Evolutionary conservation across 106 monocot species (phyloP).

Genomic region (Iris macrosiphon): DNA sequence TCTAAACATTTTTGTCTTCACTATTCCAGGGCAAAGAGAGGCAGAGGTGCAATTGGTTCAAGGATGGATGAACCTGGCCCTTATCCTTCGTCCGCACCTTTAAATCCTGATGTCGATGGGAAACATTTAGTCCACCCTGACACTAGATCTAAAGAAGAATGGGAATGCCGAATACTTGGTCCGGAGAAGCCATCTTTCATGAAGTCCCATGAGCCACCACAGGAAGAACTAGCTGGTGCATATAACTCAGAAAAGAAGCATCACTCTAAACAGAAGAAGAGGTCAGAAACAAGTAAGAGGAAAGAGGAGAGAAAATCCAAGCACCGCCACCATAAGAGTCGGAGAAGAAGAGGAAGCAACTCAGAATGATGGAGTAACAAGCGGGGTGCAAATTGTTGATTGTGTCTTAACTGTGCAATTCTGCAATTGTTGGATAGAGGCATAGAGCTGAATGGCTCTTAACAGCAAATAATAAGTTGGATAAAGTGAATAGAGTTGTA

Average conservation of each 20-base stretch:
- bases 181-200: constrained; percentile 57
- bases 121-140: constrained; percentile 5
- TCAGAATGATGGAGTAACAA: too few relatives aligned
- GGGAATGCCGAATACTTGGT: constrained; percentile 41
- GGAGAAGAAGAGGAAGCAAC: too few relatives aligned
- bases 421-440: too few relatives aligned
- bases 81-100: constrained; percentile 21
- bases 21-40: constrained; percentile 71
- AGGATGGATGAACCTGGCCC: constrained; percentile 99
- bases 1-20: too few relatives aligned
- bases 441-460: too few relatives aligned
- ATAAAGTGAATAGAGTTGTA: too few relatives aligned
- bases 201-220: constrained; percentile 3
- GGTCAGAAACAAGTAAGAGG: too few relatives aligned
- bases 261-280: constrained; percentile 22
- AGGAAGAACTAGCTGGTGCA: not conserved
- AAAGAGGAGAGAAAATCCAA: too few relatives aligned
- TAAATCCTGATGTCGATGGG: constrained; percentile 2
- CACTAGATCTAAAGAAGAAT: constrained; percentile 28
- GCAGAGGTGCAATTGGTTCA: constrained; percentile 82
- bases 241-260: constrained; percentile 14
- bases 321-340: too few relatives aligned
- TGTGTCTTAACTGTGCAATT: too few relatives aligned
- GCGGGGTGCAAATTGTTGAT: too few relatives aligned
- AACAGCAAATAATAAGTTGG: too few relatives aligned